Evolutionary conservation across 208 protist genomes (phyloP), one percentile per base, ranked within the genome.

Genomic region (Angomonas ambiguus): DNA sequence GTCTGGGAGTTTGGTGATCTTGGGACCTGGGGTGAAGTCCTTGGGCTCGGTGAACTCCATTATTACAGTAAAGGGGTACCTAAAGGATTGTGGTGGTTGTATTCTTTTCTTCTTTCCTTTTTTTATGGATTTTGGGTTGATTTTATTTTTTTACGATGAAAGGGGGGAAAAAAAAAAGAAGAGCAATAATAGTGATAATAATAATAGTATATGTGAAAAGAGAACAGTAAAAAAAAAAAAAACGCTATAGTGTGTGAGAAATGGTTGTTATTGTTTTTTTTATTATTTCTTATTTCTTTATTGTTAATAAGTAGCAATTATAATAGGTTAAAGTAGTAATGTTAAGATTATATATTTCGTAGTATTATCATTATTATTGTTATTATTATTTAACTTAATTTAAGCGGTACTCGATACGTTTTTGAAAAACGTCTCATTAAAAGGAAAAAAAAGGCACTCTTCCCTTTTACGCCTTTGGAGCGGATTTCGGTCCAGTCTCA

Each of bases 401-500:
- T 56, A 56, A 45, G 38, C 8, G 53, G 20, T 59, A 30, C 5
- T 10, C 24, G n/a, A n/a, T n/a, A n/a, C n/a, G n/a, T n/a, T n/a
- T n/a, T n/a, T n/a, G n/a, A n/a, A n/a, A n/a, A n/a, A n/a, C n/a
- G n/a, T n/a, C n/a, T n/a, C n/a, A n/a, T n/a, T n/a, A n/a, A n/a
- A n/a, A n/a, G n/a, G n/a, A n/a, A n/a, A n/a, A n/a, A n/a, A n/a
- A n/a, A n/a, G n/a, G n/a, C n/a, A n/a, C n/a, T n/a, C n/a, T n/a
- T n/a, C n/a, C n/a, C n/a, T n/a, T n/a, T n/a, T n/a, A n/a, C n/a
- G n/a, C n/a, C n/a, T n/a, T n/a, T n/a, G n/a, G n/a, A n/a, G n/a
- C n/a, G n/a, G 41, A 58, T n/a, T 73, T 45, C 0, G 72, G 61
- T 0, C 76, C 77, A 1, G 71, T 83, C 65, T 84, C 71, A 42